Evolutionary conservation across 371 early-diverging fungal genomes (phyloP).

Genomic region (Apophysomyces sp.): DNA sequence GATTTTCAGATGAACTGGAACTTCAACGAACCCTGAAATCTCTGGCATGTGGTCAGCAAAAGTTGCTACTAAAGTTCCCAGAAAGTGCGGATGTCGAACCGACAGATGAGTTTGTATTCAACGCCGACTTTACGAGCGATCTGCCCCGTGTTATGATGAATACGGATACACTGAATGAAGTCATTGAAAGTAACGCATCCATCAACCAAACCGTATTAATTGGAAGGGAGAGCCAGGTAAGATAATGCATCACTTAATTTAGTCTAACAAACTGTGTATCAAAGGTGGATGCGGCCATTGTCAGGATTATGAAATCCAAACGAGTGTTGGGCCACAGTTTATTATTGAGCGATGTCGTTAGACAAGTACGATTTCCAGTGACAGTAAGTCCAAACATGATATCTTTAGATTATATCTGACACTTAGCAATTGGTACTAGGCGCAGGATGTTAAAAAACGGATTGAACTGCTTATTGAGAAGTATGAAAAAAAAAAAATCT

Average conservation of each 20-base stretch:
- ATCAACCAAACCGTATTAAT: constrained; percentile 74
- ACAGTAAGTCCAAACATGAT: no score
- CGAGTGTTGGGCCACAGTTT: constrained; percentile 64
- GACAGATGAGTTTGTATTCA: constrained; percentile 70
- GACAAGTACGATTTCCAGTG: constrained; percentile 77
- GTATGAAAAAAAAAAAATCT: constrained; percentile 15
- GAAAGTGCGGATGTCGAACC: constrained; percentile 51
- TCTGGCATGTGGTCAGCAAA: constrained; percentile 77
- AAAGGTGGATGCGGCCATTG: constrained; percentile 91
- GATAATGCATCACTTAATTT: background rate
- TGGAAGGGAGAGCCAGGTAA: constrained; percentile 69
- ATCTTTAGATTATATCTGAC: no score
- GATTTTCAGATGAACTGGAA: constrained; percentile 62
- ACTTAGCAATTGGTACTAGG: constrained; percentile 28
- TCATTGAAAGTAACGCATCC: constrained; percentile 70
- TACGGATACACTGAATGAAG: constrained; percentile 81
- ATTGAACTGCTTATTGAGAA: constrained; percentile 88
- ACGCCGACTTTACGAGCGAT: constrained; percentile 64
- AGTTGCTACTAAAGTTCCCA: constrained; percentile 69
- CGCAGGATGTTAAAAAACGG: constrained; percentile 81
- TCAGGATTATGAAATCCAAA: constrained; percentile 90
- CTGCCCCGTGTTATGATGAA: constrained; percentile 80
- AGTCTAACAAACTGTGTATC: background rate
- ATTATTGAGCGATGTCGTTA: constrained; percentile 73
- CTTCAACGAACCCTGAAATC: constrained; percentile 81